phyloP scores from a whole-genome alignment of 2,329 filamentous ascomycete species.

The Tolypocladium paradoxum region DNA sequence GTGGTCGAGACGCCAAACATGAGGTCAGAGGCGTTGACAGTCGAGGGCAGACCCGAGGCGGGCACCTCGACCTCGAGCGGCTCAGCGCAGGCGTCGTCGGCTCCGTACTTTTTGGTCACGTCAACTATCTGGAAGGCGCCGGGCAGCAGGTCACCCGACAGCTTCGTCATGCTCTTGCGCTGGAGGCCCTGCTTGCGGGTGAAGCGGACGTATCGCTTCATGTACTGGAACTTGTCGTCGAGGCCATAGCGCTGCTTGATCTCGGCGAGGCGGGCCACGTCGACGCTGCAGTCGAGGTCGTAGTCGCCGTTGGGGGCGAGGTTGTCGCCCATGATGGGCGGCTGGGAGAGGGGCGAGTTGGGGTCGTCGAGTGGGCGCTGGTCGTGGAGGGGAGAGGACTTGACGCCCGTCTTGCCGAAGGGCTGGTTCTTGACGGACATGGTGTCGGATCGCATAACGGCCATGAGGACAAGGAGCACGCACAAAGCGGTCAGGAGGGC shows the following conservation, averaged over 20 bases:
- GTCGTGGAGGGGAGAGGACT: constrained; percentile 14
- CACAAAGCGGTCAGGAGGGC: constrained; percentile 31
- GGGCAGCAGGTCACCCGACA: constrained; percentile 36
- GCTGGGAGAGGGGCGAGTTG: constrained; percentile 8
- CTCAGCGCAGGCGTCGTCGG: constrained; percentile 31
- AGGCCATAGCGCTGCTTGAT: constrained; percentile 37
- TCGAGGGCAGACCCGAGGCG: constrained; percentile 36
- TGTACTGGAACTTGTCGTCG: constrained; percentile 41
- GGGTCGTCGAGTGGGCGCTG: constrained; percentile 18
- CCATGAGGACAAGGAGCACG: constrained; percentile 30
- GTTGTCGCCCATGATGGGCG: constrained; percentile 6
- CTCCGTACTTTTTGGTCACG: constrained; percentile 26
- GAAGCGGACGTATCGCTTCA: constrained; percentile 43
- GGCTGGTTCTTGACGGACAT: constrained; percentile 30
- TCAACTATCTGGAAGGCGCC: constrained; percentile 38
- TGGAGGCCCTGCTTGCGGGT: constrained; percentile 34
- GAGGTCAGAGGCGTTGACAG: constrained; percentile 44
- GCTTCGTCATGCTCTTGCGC: constrained; percentile 39
- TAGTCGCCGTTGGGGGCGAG: constrained; percentile 12
- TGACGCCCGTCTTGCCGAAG: constrained; percentile 21
- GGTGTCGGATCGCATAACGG: constrained; percentile 29
- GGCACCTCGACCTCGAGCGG: constrained; percentile 41
- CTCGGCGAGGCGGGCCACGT: constrained; percentile 32
- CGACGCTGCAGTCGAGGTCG: constrained; percentile 38
- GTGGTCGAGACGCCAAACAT: constrained; percentile 51